Evolutionary conservation across 2,329 filamentous ascomycete species (phyloP), one percentile per base, ranked within the genome.

Genomic region (Microdochium paspali): DNA sequence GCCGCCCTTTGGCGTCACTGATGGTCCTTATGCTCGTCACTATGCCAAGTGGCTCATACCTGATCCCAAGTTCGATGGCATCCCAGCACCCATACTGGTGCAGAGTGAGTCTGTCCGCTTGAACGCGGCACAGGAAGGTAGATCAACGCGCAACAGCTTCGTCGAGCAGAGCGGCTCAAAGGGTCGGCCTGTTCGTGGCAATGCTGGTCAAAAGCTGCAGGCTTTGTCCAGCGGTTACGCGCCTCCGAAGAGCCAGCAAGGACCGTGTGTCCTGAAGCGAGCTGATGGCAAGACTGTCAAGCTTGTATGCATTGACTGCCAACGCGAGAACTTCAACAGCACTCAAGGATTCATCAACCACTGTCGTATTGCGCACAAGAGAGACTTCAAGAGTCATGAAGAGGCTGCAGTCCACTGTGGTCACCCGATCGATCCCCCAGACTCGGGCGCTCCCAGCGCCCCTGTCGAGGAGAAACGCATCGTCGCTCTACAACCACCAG

Each of bases 311-410:
- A 68, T 87, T 50, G 86, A 93, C 64, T 97, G 93, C 66, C 77
- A 89, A 45, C 79, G 91, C 53, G 87, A 89, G 63, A 88, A 96
- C 64, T 97, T 97, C 61, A 90, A 86, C 48, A 97, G 90, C 69
- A 94, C 90, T 0, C 93, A 97, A 66, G 93, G 93, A n/a, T 97
- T 97, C 68, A 93, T 98, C 70, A 98, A 98, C 61, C 93, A 98
- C 63, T 97, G 91, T 63, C 89, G 93, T 49, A 97, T 98, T 58
- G 90, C 90, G 24, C 93, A 98, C 68, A 87, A 85, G 62, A 79
- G 88, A 50, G 90, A 94, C 53, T 97, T 90, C 72, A 91, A 95
- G 68, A 96, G 89, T 57, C 93, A 98, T 60, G 91, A 97, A 64
- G 88, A 90, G 59, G 93, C 93, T 52, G 93, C 91, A 28, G 77